phyloP scores from a whole-genome alignment of 495 filamentous ascomycete genomes.

The Aspergillus panamensis region DNA sequence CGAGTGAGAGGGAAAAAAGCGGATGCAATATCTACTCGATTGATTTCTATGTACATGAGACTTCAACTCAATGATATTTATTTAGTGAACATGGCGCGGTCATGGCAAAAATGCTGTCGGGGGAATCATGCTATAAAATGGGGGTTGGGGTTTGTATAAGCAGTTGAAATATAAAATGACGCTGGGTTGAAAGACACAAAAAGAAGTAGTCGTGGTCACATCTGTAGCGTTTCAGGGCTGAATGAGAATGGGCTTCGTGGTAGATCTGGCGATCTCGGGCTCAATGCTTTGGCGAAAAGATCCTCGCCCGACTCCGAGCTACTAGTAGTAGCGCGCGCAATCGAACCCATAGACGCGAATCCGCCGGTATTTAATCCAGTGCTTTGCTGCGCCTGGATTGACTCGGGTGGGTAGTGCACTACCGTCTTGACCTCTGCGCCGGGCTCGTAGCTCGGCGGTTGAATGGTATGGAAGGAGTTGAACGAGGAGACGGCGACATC shows the following conservation, averaged over 20 bases:
- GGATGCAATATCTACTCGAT: constrained; percentile 11
- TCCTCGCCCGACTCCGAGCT: constrained; percentile 61
- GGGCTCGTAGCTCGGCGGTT: constrained; percentile 22
- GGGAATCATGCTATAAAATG: constrained; percentile 15
- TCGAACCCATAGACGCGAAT: constrained; percentile 34
- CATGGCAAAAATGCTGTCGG: constrained; percentile 15
- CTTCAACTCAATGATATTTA: constrained; percentile 16
- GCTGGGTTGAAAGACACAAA: constrained; percentile 6
- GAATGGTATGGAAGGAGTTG: constrained; percentile 47
- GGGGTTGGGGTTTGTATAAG: background rate
- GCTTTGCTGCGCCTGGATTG: constrained; percentile 39
- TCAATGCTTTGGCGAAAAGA: constrained; percentile 76
- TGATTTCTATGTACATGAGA: constrained; percentile 21
- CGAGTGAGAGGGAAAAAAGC: background rate
- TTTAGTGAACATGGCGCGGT: constrained; percentile 10
- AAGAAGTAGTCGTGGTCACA: constrained; percentile 13
- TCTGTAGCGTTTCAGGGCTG: constrained; percentile 23
- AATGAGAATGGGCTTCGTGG: constrained; percentile 68
- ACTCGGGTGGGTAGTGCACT: constrained; percentile 40
- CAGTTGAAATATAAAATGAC: background rate
- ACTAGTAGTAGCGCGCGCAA: constrained; percentile 24
- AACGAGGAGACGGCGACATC: constrained; percentile 66
- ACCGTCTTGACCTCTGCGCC: constrained; percentile 29
- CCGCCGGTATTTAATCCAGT: constrained; percentile 32
- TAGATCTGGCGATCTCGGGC: constrained; percentile 75